These are phyloP conservation scores for Tremella mesenterica DNA, from an alignment of 768 basidiomycete species.

Conservation along the genomic window DNA sequence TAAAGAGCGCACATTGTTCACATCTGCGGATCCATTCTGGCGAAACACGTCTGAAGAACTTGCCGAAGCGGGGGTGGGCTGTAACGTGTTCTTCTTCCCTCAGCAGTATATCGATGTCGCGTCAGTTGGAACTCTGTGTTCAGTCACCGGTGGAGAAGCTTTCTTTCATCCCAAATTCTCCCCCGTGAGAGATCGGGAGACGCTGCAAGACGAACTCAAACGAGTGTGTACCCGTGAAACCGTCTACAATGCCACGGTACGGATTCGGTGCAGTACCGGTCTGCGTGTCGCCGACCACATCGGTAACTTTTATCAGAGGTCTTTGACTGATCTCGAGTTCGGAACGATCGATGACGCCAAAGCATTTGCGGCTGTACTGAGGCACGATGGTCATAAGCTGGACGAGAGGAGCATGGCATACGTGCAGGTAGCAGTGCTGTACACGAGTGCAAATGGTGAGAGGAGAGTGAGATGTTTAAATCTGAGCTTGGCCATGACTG, in stretches of 20 bases:
- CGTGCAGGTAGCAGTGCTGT: conserved; percentile 78
- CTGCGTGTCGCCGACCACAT: conserved; percentile 32
- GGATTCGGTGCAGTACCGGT: conserved; percentile 77
- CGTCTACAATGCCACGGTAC: conserved; percentile 69
- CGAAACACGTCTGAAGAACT: conserved; percentile 75
- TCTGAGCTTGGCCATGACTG: conserved; percentile 68
- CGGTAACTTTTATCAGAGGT: conserved; percentile 46
- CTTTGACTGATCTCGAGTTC: conserved; percentile 63
- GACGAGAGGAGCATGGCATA: conserved; percentile 65
- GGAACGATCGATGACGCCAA: conserved; percentile 75
- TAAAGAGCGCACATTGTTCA: conserved; percentile 73
- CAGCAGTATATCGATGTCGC: conserved; percentile 73
- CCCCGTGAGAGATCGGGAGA: conserved; percentile 55
- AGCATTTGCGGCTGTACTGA: conserved; percentile 63
- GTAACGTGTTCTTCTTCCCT: conserved; percentile 80
- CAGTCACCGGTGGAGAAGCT: conserved; percentile 76
- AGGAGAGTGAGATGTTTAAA: conserved; percentile 79
- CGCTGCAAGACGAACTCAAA: conserved; percentile 66
- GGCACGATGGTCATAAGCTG: conserved; percentile 57
- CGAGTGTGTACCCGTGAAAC: conserved; percentile 58
- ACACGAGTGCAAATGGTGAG: conserved; percentile 68
- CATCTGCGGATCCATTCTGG: conserved; percentile 72
- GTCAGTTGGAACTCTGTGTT: conserved; percentile 67
- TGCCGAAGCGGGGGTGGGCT: conserved; percentile 78
- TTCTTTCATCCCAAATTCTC: conserved; percentile 90